Evolutionary conservation across 2,329 filamentous ascomycete species (phyloP), one percentile per base, ranked within the genome.

Genomic region (Xylariaceae sp.): DNA sequence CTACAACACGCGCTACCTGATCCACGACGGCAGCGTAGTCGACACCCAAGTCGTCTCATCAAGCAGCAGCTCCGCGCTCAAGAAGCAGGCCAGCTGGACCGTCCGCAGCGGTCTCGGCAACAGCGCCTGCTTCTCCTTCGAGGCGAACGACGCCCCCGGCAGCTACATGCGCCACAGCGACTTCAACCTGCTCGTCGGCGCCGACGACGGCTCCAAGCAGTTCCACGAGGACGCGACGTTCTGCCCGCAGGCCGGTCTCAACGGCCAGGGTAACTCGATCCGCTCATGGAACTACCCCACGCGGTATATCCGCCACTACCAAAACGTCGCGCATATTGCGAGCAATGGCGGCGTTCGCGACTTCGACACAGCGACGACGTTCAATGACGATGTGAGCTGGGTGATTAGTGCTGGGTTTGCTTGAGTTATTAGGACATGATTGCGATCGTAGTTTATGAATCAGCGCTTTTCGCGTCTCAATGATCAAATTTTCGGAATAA

Each of bases 211-310:
- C 56, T 76, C 74, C 58, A 85, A 86, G 74, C 71, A 74, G 50
- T 85, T 87, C 72, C 37, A 72, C 3, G 83, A 87, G 65, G 84
- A 87, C 51, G 82, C 84, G 8, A 88, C 85, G 0, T 88, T 87
- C 70, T 88, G 85, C 67, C 75, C 82, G 0, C 76, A 80, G 69
- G 59, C 75, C 0, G 80, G 78, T 0, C 70, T 87, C 39, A 81
- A 71, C 62, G 80, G 81, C 1, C 37, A 56, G 48, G 82, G 81
- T 4, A 79, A 61, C 62, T 77, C 82, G 0, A 74, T 87, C 34
- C 76, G 81, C 2, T 75, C 82, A 0, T 87, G 84, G 84, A 78
- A 74, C 54, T 85, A 84, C 64, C 84, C 85, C 0, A 84, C 83
- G 0, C 77, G 83, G 44, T 86, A 76, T 60, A 74, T 85, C 66